Evolutionary conservation across 768 basidiomycete species (phyloP).

Genomic region (Ramaria rubella): DNA sequence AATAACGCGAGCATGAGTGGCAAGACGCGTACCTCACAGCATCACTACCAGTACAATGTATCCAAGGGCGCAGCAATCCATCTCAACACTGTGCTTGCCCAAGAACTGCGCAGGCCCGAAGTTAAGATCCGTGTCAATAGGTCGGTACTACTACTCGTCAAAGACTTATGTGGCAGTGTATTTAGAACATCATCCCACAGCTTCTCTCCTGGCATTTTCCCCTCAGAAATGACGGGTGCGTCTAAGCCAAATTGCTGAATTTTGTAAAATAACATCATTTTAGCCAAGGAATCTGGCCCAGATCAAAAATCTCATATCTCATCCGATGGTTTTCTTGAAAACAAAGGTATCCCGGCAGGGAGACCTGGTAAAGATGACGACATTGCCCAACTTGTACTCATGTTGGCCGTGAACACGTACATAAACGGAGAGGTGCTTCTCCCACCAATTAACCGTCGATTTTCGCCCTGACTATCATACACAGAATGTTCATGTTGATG

Average conservation of each 20-base stretch:
- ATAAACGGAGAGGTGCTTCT: conserved; percentile 30
- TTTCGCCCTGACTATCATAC: not conserved
- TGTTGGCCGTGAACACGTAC: conserved; percentile 29
- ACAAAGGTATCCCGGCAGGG: conserved; percentile 30
- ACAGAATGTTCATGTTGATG: not conserved
- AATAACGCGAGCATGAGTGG: conserved; percentile 39
- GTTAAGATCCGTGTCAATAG: conserved; percentile 32
- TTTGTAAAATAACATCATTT: not conserved
- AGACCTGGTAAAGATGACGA: conserved; percentile 31
- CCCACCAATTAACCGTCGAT: not conserved
- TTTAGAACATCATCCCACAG: not conserved
- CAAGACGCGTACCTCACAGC: conserved; percentile 34
- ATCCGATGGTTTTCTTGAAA: conserved; percentile 23
- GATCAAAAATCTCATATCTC: conserved; percentile 28
- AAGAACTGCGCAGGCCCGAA: conserved; percentile 26
- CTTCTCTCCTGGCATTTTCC: conserved; percentile 32
- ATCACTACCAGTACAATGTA: conserved; percentile 41
- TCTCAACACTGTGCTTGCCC: conserved; percentile 29
- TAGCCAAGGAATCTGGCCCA: conserved; percentile 21
- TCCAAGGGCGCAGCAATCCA: conserved; percentile 35
- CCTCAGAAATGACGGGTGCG: conserved; percentile 29
- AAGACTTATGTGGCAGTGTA: not conserved
- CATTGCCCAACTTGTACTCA: conserved; percentile 29
- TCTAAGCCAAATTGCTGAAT: not conserved
- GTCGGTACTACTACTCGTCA: not conserved